Evolutionary conservation across 805 yeast species (phyloP).

Genomic region (Jamesozyma hellenica): DNA sequence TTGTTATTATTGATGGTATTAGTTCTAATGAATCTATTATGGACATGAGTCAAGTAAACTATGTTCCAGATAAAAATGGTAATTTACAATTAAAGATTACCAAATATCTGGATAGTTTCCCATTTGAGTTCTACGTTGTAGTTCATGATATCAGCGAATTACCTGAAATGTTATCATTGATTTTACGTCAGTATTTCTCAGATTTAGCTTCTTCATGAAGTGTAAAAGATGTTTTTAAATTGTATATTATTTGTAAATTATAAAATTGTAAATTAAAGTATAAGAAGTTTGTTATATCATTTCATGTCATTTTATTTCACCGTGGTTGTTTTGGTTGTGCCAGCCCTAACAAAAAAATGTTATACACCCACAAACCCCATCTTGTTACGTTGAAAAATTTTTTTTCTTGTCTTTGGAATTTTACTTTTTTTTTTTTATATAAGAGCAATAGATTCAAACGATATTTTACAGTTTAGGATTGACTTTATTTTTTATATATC

Average conservation of each 20-base stretch:
- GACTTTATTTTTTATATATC: too few relatives aligned
- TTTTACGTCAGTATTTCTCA: constrained; percentile 84
- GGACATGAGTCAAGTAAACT: constrained; percentile 90
- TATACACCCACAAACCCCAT: background rate
- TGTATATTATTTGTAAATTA: too few relatives aligned
- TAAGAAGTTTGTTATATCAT: background rate
- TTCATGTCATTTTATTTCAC: background rate
- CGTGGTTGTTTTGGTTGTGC: background rate
- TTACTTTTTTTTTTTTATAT: too few relatives aligned
- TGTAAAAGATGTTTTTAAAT: too few relatives aligned
- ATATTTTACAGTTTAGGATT: too few relatives aligned
- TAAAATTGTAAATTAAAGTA: background rate
- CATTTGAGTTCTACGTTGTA: constrained; percentile 93
- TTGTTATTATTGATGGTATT: constrained; percentile 87
- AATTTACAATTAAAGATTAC: constrained; percentile 63
- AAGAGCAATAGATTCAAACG: too few relatives aligned
- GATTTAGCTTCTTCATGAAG: constrained; percentile 41
- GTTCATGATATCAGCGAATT: constrained; percentile 81
- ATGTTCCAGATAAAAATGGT: constrained; percentile 62
- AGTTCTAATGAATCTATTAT: constrained; percentile 69
- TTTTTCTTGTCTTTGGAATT: too few relatives aligned
- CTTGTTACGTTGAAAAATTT: background rate
- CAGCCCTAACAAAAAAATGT: background rate
- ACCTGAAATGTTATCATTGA: constrained; percentile 83
- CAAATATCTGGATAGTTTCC: constrained; percentile 85